Evolutionary conservation across 2,329 filamentous ascomycete genomes (phyloP).

Genomic region (Coniochaeta ligniaria): DNA sequence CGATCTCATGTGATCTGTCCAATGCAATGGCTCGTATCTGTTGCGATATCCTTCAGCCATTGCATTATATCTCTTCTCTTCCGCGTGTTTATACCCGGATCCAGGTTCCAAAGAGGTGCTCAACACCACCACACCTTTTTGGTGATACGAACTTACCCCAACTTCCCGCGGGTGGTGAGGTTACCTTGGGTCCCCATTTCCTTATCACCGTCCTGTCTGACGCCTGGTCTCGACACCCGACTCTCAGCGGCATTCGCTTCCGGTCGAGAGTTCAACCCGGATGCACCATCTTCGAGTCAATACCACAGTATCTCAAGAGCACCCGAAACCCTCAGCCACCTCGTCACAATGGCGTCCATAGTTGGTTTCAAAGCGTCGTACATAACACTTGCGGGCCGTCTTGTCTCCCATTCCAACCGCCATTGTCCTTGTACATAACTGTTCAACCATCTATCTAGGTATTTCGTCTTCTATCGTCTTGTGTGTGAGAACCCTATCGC

Average conservation of each 20-base stretch:
- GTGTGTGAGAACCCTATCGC: background rate
- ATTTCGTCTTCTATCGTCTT: background rate
- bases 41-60: background rate
- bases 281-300: background rate
- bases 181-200: background rate
- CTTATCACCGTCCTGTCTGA: background rate
- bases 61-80: slow-evolving; percentile 5
- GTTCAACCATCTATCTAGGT: background rate
- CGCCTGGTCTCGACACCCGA: background rate
- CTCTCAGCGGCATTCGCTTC: background rate
- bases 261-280: background rate
- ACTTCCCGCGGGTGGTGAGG: background rate
- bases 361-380: background rate
- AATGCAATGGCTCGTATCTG: background rate
- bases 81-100: background rate
- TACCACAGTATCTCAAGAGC: no score
- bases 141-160: background rate
- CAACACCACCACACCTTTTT: background rate
- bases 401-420: background rate
- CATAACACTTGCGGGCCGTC: background rate
- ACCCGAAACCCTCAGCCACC: background rate
- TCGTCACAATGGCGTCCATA: background rate
- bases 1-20: background rate
- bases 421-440: background rate
- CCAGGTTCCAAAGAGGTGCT: background rate